Base-by-base conservation (phyloP, 768 basidiomycete genomes). In the Tulasnella sp. region DNA sequence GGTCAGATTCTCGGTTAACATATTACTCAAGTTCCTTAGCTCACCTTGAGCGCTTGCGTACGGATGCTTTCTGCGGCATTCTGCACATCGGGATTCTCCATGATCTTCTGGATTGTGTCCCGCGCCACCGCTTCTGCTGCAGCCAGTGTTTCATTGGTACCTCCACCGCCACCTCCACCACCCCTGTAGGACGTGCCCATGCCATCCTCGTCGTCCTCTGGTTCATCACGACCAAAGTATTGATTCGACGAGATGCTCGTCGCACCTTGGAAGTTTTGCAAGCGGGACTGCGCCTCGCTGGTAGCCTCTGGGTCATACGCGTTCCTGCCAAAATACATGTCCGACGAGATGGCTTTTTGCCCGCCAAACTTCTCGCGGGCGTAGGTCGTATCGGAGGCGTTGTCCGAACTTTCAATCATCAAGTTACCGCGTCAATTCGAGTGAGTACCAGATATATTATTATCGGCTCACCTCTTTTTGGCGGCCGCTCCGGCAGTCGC, bases 261-360 rank as follows among this genome's bases (percentile, higher is more conserved):
- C 13, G 94, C 90, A 10, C 95, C 95, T 67, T 84, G 81, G 82
- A 99, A 99, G 42, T 80, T 75, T 66, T 85, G 80, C 43, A 97
- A 75, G 2, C 95, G 83, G 10, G 78, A 72, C 67, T 90, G 86
- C 4, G 93, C 93, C 72, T 97, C 92, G 48, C 76, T 72, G 43
- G 79, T 67, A 3, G 82, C 77, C 38, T 70, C 67, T 1, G 89
- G 81, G 68, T 98, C 94, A 73, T 96, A 97, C 21, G 83, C 71
- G 51, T 87, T 86, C 43, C 95, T 81, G 23, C 85, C 91, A 70
- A 98, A 98, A 76, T 86, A 97, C 88, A 93, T 92, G 68, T 98
- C 96, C 3, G 92, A 95, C 4, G 94, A 97, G 70, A 99, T 99
- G 56, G 81, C 92, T 69, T 97, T 99, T 70, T 98, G 96, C 61